Conservation (phyloP, 2,329 filamentous ascomycete species). For the Aspergillus ochraceus region DNA sequence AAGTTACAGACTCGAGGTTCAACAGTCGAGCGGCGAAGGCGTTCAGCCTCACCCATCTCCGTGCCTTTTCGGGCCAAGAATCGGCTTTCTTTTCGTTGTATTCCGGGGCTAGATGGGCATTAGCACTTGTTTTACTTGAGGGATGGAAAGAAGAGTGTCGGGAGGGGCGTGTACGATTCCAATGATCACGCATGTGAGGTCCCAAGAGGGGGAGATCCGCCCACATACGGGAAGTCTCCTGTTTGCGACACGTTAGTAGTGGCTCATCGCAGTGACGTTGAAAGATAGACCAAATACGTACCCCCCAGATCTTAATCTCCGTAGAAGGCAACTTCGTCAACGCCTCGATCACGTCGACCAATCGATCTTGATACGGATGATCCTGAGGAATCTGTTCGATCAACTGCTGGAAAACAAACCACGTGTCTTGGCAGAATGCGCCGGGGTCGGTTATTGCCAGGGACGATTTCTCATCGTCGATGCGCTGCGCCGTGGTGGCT, state of each 20-base stretch:
- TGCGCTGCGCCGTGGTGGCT: neutral
- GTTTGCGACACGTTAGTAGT: neutral
- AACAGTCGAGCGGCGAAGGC: slow-evolving; percentile 16
- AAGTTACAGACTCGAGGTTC: neutral
- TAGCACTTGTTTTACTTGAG: neutral
- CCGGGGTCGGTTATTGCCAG: neutral
- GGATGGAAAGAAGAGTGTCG: no score
- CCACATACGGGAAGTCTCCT: slow-evolving; percentile 5
- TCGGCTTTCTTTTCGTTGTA: neutral
- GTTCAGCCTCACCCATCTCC: slow-evolving; percentile 12
- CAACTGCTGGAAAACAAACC: slow-evolving; percentile 5
- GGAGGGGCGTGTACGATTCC: slow-evolving; percentile 5
- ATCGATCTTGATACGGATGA: slow-evolving; percentile 7
- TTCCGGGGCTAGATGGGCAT: neutral
- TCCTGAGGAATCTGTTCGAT: slow-evolving; percentile 11
- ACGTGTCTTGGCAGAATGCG: slow-evolving; percentile 10
- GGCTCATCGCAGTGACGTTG: neutral
- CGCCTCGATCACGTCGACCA: slow-evolving; percentile 9
- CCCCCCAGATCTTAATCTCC: slow-evolving; percentile 10
- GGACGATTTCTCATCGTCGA: neutral
- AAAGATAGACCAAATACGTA: neutral
- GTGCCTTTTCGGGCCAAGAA: neutral
- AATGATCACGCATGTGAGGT: slow-evolving; percentile 11
- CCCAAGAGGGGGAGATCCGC: slow-evolving; percentile 13
- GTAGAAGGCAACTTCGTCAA: slow-evolving; percentile 7